These are phyloP conservation scores for Poteriospumella lacustris DNA, from an alignment of 108 stramenopile genomes.

Conservation along the genomic window DNA sequence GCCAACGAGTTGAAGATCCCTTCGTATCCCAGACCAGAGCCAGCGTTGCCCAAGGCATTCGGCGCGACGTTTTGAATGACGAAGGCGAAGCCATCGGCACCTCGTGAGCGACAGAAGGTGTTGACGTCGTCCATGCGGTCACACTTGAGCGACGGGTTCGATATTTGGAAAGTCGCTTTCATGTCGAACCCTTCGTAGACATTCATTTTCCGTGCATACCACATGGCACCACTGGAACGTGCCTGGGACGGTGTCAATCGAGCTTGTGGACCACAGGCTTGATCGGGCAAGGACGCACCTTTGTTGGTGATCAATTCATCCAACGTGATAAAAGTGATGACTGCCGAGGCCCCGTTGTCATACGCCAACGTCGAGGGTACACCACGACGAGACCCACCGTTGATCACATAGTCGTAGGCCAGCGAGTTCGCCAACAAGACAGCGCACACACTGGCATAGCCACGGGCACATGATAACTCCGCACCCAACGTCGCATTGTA, in stretches of 20 bases:
- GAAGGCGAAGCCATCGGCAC: slow-evolving; percentile 64
- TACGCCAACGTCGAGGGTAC: slow-evolving; percentile 20
- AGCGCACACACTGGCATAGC: not conserved
- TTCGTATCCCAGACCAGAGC: slow-evolving; percentile 55
- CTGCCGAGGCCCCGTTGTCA: slow-evolving; percentile 1
- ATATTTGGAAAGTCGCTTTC: slow-evolving; percentile 43
- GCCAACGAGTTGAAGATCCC: slow-evolving; percentile 61
- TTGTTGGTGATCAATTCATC: slow-evolving; percentile 3
- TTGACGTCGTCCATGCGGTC: slow-evolving; percentile 53
- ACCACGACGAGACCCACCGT: not conserved
- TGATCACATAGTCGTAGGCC: not conserved
- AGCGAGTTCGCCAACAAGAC: not conserved
- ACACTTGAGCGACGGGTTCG: slow-evolving; percentile 56
- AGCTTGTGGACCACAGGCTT: slow-evolving; percentile 54
- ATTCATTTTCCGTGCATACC: slow-evolving; percentile 55
- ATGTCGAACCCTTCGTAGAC: slow-evolving; percentile 64
- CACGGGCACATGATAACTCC: slow-evolving; percentile 11
- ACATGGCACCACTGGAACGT: slow-evolving; percentile 49
- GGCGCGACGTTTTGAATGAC: slow-evolving; percentile 48
- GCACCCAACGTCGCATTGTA: slow-evolving; percentile 29
- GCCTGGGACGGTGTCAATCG: slow-evolving; percentile 51
- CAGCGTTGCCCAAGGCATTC: slow-evolving; percentile 38
- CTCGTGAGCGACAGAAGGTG: slow-evolving; percentile 52
- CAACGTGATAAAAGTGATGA: not conserved
- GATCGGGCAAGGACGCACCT: not conserved